Evolutionary conservation across 805 yeast genomes (phyloP), one percentile per base, ranked within the genome.

Genomic region (Candida peoriensis): DNA sequence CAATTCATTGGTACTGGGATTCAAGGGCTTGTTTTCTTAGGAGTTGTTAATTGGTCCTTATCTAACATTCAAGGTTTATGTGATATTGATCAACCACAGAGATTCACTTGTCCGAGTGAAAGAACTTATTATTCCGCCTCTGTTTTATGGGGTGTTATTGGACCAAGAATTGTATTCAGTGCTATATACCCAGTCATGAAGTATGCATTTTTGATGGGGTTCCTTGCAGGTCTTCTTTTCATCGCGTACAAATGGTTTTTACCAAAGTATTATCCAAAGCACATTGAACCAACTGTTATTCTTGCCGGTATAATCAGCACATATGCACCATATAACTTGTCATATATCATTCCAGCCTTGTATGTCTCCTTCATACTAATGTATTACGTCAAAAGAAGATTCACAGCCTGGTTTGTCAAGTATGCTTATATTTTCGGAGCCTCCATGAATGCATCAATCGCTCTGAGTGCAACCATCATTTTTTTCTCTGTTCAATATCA

Each of bases 191-290:
- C 86, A 1, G 60, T 70, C 11, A 59, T 80, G 39, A 72, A 74
- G 52, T 79, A 76, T 72, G 74, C 82, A 42, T 79, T 80, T 64
- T 60, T 80, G 20, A 61, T 76, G 36, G 86, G 87, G 7, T 54
- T 54, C 38, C 42, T 69, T 43, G 28, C 55, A 5, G 61, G 58
- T 6, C 8, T 57, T 6, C 61, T 47, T 9, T 57, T 60, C 39
- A 55, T 59, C 28, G 43, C 41, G 4, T 27, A 58, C 41, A 58
- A 52, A 39, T 53, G 39, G 26, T 37, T 34, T 63, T 32, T 39
- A 32, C 52, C 58, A 22, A 46, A 33, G 9, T 63, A 61, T 43
- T 67, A 33, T 11, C 23, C 28, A n/a, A 39, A 34, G 20, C 20
- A 31, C 14, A 32, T 73, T 47, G 71, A 72, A 36, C 80, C 80